Evolutionary conservation across 2,329 filamentous ascomycete genomes (phyloP), one percentile per base, ranked within the genome.

Genomic region (Neofusicoccum cordaticola): DNA sequence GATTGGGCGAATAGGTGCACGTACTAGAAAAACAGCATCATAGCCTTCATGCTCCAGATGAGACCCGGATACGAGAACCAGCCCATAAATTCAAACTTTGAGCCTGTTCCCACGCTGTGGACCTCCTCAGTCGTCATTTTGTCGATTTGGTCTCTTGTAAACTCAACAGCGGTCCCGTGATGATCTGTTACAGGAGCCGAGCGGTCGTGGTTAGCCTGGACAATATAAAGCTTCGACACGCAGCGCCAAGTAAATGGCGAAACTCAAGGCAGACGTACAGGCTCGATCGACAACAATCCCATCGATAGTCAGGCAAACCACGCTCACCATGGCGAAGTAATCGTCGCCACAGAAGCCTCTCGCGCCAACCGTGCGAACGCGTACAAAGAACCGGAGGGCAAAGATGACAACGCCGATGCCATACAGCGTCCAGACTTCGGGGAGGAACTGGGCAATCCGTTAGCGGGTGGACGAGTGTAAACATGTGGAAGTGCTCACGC

Each of bases 291-390:
- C 45, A 12, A 48, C 45, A 22, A 48, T 48, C 11, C 45, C 45
- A 12, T 48, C 45, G 19, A 48, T 48, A 7, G 45, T 48, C 11
- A 48, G 45, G 17, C n/a, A 27, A 22, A 48, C 11, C 17, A 48
- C 45, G 19, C 17, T 22, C 17, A 76, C 60, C 12, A 76, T 22
- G 0, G 74, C 69, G 41, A 79, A 73, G 13, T 75, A 73, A 62
- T 80, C 78, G 66, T 81, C 79, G 9, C 78, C 75, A 31, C 75
- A 71, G 2, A 79, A 68, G 1, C 76, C 72, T 17, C 72, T 70
- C 34, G 73, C 56, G 1, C 78, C 78, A 1, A 79, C 77, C 0
- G 74, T 76, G 2, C 75, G 75, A n/a, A 79, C 58, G 0, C 79
- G 74, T 4, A 79, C 74, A 13, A 63, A 68, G 19, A 76, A 78